phyloP scores from a whole-genome alignment of 2,329 filamentous ascomycete genomes.

The Mycosphaerella sp. region DNA sequence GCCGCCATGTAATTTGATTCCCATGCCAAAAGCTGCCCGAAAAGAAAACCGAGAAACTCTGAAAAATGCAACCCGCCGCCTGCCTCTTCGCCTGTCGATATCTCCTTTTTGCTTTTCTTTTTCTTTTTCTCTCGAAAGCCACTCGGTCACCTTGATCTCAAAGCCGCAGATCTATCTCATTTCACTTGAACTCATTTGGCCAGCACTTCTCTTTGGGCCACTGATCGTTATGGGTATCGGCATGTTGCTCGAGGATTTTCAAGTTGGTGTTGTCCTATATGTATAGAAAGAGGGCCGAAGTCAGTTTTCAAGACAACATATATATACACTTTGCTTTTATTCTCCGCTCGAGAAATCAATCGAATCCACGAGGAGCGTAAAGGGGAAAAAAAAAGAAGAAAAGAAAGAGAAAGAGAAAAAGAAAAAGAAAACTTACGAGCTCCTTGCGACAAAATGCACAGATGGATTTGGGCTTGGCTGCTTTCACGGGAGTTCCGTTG shows the following conservation, averaged over 20 bases:
- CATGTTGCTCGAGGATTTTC: slow-evolving; percentile 49
- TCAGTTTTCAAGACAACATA: background rate
- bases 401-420: too few species aligned
- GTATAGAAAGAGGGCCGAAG: background rate
- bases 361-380: too few species aligned
- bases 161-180: background rate
- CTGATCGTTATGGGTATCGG: slow-evolving; percentile 45
- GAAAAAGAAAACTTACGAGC: slow-evolving; percentile 14
- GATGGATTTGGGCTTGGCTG: slow-evolving; percentile 48
- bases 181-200: slow-evolving; percentile 37
- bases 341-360: too few species aligned
- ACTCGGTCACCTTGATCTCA: too few species aligned
- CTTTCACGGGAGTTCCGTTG: slow-evolving; percentile 51
- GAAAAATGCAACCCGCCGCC: background rate
- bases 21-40: too few species aligned
- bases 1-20: too few species aligned
- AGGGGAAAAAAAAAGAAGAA: too few species aligned
- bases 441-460: slow-evolving; percentile 29
- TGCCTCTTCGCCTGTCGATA: background rate
- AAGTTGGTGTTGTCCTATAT: slow-evolving; percentile 44
- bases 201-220: slow-evolving; percentile 56
- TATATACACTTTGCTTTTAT: too few species aligned
- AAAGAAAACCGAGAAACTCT: background rate
- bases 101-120: background rate
- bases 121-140: background rate